A percentile compares a stretch with the other conserved stretches of the same genome.
Evolutionary conservation across 176 grass and related monocot genomes (phyloP).

Genomic region (Aegilops umbellulata): DNA sequence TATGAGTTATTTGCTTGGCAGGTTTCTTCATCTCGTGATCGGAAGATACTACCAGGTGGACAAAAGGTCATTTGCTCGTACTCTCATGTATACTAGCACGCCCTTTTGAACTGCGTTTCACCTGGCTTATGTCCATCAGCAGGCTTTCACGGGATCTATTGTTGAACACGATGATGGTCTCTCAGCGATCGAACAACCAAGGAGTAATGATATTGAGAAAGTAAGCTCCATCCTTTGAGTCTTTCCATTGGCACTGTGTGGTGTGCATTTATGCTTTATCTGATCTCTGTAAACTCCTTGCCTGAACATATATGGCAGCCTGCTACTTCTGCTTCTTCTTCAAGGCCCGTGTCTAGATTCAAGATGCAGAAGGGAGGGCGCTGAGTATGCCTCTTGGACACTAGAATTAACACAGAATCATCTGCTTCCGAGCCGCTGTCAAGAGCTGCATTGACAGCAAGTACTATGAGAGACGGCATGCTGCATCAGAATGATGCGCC

Average conservation of each 20-base stretch:
- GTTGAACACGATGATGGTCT: constrained; percentile 62
- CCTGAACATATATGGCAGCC: constrained; percentile 28
- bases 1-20: constrained; percentile 16
- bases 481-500: too few relatives aligned
- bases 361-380: constrained; percentile 74
- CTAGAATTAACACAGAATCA: neutral
- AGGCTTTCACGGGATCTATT: constrained; percentile 84
- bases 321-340: constrained; percentile 52
- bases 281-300: neutral
- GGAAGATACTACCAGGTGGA: constrained; percentile 44
- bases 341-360: constrained; percentile 89
- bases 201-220: constrained; percentile 26
- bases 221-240: constrained; percentile 29
- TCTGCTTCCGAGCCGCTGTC: neutral
- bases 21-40: constrained; percentile 36
- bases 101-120: constrained; percentile 3
- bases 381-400: constrained; percentile 27
- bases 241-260: neutral
- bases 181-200: constrained; percentile 38
- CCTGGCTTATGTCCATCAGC: neutral
- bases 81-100: neutral
- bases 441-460: neutral
- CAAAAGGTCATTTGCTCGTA: constrained; percentile 34
- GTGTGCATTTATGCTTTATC: neutral
- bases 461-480: neutral